Evolutionary conservation across 352 stramenopile genomes (phyloP).

Genomic region (Thalassiosira sp.): DNA sequence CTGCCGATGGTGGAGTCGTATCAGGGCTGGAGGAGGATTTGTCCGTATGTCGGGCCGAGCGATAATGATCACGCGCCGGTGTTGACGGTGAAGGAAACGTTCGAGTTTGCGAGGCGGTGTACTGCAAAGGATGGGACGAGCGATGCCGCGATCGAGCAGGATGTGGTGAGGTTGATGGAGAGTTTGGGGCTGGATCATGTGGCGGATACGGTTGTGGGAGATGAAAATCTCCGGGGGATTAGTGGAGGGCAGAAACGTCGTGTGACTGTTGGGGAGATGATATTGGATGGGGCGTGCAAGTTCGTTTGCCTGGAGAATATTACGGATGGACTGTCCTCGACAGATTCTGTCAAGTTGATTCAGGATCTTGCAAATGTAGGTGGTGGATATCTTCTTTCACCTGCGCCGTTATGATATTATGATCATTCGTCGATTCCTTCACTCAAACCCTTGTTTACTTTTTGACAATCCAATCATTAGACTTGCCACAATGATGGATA

Average conservation of each 20-base stretch:
- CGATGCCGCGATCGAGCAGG: constrained; percentile 5
- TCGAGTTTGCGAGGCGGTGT: constrained; percentile 83
- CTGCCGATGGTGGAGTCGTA: constrained; percentile 33
- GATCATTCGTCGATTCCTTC: background rate
- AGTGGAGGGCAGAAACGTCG: constrained; percentile 84
- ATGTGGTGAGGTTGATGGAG: constrained; percentile 41
- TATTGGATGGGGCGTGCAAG: constrained; percentile 25
- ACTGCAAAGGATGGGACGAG: constrained; percentile 21
- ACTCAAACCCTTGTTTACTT: background rate
- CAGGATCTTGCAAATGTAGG: constrained; percentile 18
- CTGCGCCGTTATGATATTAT: no score
- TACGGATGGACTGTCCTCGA: constrained; percentile 41
- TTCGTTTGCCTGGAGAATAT: constrained; percentile 53
- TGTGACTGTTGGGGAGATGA: constrained; percentile 44
- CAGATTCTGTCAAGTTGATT: constrained; percentile 41
- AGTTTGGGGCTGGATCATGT: constrained; percentile 58
- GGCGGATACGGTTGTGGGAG: constrained; percentile 82
- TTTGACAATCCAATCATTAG: background rate
- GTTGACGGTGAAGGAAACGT: constrained; percentile 85
- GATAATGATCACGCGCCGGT: constrained; percentile 36
- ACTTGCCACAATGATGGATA: constrained; percentile 15
- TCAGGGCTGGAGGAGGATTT: constrained; percentile 46
- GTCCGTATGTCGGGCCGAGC: constrained; percentile 30
- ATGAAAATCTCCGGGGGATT: constrained; percentile 88
- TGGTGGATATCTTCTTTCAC: no score